Evolutionary conservation across 345 rosid species (phyloP).

Genomic region (Hevea brasiliensis): DNA sequence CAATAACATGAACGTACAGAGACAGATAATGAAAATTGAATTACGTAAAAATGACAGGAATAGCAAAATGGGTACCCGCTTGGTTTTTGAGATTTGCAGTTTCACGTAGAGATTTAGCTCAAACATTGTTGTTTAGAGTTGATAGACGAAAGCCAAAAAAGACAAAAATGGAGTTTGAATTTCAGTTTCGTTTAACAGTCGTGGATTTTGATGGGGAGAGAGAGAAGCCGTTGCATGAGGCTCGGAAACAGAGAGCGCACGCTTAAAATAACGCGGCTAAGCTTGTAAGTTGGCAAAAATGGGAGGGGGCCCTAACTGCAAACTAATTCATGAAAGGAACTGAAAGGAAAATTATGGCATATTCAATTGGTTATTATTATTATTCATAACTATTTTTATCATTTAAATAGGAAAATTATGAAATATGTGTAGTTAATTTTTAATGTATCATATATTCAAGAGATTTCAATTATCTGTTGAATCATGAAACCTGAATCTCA

Average conservation of each 20-base stretch:
- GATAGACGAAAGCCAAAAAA: conserved; percentile 9
- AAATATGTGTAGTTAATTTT: too few species aligned
- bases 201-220: conserved; percentile 14
- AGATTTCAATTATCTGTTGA: too few species aligned
- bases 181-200: conserved; percentile 9
- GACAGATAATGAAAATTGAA: neutral
- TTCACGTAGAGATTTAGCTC: neutral
- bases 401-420: too few species aligned
- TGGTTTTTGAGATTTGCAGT: conserved; percentile 11
- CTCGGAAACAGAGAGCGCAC: neutral
- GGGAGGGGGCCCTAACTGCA: neutral
- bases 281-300: neutral
- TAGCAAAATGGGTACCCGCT: conserved; percentile 28
- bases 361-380: neutral
- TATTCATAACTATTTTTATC: too few species aligned
- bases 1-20: neutral
- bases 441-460: too few species aligned
- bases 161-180: conserved; percentile 12
- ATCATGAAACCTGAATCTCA: too few species aligned
- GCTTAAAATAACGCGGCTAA: conserved; percentile 39
- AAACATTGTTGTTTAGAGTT: neutral
- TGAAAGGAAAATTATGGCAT: neutral
- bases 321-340: conserved; percentile 21
- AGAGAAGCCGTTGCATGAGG: conserved; percentile 31
- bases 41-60: neutral